These are phyloP conservation scores for Chiua virens DNA, from an alignment of 768 basidiomycete species.

Conservation along the genomic window DNA sequence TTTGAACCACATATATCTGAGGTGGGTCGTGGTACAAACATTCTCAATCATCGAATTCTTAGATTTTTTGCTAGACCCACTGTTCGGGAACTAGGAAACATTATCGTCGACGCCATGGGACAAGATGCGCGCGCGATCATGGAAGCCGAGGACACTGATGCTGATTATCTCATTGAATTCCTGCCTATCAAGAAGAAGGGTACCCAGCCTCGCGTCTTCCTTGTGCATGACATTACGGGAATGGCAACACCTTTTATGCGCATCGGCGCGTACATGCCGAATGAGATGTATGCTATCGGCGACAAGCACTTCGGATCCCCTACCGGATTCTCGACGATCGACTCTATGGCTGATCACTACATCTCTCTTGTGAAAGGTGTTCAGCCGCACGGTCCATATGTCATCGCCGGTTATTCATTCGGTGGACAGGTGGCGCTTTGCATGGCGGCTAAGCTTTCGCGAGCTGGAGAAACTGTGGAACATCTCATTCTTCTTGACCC, in stretches of 20 bases:
- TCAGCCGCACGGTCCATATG: constrained; percentile 28
- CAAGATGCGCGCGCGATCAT: constrained; percentile 30
- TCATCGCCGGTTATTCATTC: constrained; percentile 29
- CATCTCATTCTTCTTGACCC: constrained; percentile 31
- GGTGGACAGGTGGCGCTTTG: constrained; percentile 30
- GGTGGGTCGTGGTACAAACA: constrained; percentile 12
- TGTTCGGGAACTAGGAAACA: constrained; percentile 22
- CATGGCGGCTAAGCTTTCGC: constrained; percentile 25
- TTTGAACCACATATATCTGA: constrained; percentile 30
- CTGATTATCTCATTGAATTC: constrained; percentile 30
- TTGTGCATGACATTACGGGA: constrained; percentile 33
- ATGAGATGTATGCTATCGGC: constrained; percentile 34
- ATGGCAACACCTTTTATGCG: constrained; percentile 35
- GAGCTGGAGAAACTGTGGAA: constrained; percentile 23
- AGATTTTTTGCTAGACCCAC: constrained; percentile 19
- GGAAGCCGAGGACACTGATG: constrained; percentile 31
- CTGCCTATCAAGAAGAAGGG: constrained; percentile 34
- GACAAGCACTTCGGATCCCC: constrained; percentile 32
- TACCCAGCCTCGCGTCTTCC: constrained; percentile 23
- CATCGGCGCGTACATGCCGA: constrained; percentile 32
- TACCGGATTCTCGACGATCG: constrained; percentile 28
- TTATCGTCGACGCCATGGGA: constrained; percentile 30
- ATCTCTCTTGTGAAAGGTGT: constrained; percentile 27
- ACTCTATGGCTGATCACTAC: constrained; percentile 33
- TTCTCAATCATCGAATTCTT: neutral